Conservation (phyloP, 108 stramenopile species). For the Nitzschia inconspicua region DNA sequence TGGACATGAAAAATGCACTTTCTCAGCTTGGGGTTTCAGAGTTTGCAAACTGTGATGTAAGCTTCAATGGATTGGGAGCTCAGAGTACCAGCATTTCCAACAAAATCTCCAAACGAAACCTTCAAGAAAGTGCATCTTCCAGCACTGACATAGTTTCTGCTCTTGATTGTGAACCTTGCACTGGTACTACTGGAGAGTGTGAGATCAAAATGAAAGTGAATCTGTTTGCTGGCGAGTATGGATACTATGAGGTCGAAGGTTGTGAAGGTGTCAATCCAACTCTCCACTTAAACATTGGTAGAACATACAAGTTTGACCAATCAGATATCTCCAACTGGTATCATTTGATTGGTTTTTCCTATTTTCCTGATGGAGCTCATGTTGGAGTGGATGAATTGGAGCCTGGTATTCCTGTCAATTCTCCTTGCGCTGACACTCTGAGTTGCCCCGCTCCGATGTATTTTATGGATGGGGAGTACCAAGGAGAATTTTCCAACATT, state of each 20-base stretch:
- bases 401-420: conserved; percentile 41
- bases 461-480: conserved; percentile 53
- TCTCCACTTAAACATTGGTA: conserved; percentile 63
- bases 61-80: background rate
- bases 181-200: conserved; percentile 7
- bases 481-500: conserved; percentile 52
- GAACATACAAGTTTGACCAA: conserved; percentile 73
- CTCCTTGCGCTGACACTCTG: conserved; percentile 23
- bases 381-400: conserved; percentile 80
- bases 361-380: conserved; percentile 88
- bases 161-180: conserved; percentile 17
- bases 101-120: no score
- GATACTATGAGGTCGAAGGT: conserved; percentile 80
- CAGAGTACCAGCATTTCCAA: no score
- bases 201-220: conserved; percentile 9
- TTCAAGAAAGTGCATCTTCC: no score
- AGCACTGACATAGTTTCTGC: background rate
- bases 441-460: conserved; percentile 86
- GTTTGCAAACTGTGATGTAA: conserved; percentile 21
- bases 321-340: conserved; percentile 51
- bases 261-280: conserved; percentile 80
- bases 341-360: conserved; percentile 89
- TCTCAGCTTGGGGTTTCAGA: conserved; percentile 16
- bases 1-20: conserved; percentile 59
- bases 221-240: conserved; percentile 26